A percentile compares a stretch with the other conserved stretches of the same genome.
Conservation (phyloP, 2,329 filamentous ascomycete species). For the Drechslera avenae region DNA sequence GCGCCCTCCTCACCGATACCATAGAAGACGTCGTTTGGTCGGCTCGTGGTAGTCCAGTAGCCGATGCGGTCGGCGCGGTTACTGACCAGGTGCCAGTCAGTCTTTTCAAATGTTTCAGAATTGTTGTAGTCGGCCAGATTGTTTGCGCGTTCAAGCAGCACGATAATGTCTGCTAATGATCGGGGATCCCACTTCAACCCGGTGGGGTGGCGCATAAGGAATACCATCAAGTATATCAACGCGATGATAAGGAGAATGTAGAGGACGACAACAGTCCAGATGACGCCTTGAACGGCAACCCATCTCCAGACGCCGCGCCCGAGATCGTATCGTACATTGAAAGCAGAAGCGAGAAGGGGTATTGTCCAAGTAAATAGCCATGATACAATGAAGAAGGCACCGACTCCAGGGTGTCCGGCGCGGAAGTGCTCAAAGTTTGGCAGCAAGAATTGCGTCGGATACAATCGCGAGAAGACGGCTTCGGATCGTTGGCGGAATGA, state of each 20-base stretch:
- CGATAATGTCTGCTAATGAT: conserved; percentile 79
- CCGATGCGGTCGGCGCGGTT: conserved; percentile 74
- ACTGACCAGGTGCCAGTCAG: conserved; percentile 60
- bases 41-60: conserved; percentile 77
- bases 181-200: conserved; percentile 85
- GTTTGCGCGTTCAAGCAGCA: conserved; percentile 80
- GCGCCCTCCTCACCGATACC: conserved; percentile 71
- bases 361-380: conserved; percentile 83
- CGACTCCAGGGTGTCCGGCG: conserved; percentile 70
- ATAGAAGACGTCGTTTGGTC: conserved; percentile 73
- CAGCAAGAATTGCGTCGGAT: conserved; percentile 68
- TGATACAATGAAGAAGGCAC: conserved; percentile 68
- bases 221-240: conserved; percentile 63
- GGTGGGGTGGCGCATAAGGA: conserved; percentile 69
- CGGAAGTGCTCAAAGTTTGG: conserved; percentile 71
- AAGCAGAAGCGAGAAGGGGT: conserved; percentile 78
- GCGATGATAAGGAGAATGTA: conserved; percentile 71
- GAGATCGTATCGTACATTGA: conserved; percentile 66
- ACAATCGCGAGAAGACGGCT: conserved; percentile 66
- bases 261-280: conserved; percentile 76
- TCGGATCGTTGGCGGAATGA: conserved; percentile 64
- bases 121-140: conserved; percentile 73
- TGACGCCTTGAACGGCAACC: conserved; percentile 76
- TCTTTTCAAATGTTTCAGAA: conserved; percentile 64
- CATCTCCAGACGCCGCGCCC: conserved; percentile 73